Conservation (phyloP, 306 rosid species). For the Leucaena leucocephala region DNA sequence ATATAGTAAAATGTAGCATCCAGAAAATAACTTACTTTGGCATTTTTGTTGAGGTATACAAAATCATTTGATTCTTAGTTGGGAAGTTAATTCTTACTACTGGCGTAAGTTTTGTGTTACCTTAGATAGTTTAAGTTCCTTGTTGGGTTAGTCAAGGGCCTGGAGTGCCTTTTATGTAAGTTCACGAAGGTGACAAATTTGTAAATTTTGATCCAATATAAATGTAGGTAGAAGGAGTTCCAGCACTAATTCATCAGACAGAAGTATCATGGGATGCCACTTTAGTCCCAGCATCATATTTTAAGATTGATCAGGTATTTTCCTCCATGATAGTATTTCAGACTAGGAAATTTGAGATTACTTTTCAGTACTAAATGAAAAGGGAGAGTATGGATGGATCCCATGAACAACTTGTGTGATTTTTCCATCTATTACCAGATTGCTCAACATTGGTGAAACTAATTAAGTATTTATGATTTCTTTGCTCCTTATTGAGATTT, state of each 20-base stretch:
- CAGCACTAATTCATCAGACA: slow-evolving; percentile 91
- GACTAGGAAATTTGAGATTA: slow-evolving; percentile 12
- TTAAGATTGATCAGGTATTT: slow-evolving; percentile 93
- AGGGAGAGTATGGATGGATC: slow-evolving; percentile 20
- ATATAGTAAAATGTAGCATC: slow-evolving; percentile 78
- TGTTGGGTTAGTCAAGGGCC: slow-evolving; percentile 13
- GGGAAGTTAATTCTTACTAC: slow-evolving; percentile 26
- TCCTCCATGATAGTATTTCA: slow-evolving; percentile 19
- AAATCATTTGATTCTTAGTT: slow-evolving; percentile 30
- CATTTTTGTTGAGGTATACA: slow-evolving; percentile 85
- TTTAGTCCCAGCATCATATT: slow-evolving; percentile 70
- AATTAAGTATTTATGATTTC: slow-evolving; percentile 3
- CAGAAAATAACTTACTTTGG: slow-evolving; percentile 90
- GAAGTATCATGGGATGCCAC: slow-evolving; percentile 96
- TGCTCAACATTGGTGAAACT: slow-evolving; percentile 8
- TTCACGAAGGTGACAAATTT: slow-evolving; percentile 27
- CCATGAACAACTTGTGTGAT: slow-evolving; percentile 18
- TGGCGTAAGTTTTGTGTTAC: slow-evolving; percentile 11
- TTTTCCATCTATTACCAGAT: slow-evolving; percentile 5
- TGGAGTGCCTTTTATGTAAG: slow-evolving; percentile 26
- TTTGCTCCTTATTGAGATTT: slow-evolving; percentile 9
- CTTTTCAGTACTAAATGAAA: slow-evolving; percentile 10
- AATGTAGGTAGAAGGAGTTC: slow-evolving; percentile 77
- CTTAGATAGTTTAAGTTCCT: slow-evolving; percentile 25
- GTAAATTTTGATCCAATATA: slow-evolving; percentile 29